phyloP scores from a whole-genome alignment of 2,329 filamentous ascomycete genomes.

The Colletotrichum cordylinicola region DNA sequence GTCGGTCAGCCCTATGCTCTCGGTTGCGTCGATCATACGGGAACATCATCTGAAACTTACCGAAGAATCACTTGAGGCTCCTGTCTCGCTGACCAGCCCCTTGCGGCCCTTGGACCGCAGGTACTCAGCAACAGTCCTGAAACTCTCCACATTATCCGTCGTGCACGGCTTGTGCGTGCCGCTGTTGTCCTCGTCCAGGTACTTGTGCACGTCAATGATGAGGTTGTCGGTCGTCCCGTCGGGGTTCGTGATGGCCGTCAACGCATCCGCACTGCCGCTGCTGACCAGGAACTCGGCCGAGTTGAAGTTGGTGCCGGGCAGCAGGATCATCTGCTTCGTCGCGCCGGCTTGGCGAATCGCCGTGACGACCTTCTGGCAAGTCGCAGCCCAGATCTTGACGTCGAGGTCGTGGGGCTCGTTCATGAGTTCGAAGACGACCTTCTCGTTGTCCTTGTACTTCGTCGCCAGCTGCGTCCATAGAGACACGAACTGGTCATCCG shows the following conservation, averaged over 20 bases:
- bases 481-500: conserved; percentile 60
- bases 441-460: conserved; percentile 60
- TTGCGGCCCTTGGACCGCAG: conserved; percentile 51
- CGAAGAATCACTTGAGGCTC: conserved; percentile 47
- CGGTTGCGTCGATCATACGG: too few species aligned
- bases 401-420: conserved; percentile 72
- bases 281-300: conserved; percentile 53
- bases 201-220: conserved; percentile 67
- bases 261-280: conserved; percentile 54
- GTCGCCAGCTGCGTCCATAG: conserved; percentile 65
- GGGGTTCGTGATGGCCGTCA: conserved; percentile 61
- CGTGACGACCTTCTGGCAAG: conserved; percentile 67
- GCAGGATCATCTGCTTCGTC: conserved; percentile 65
- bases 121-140: conserved; percentile 51
- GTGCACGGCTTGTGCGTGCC: conserved; percentile 58
- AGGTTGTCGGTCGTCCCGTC: conserved; percentile 62
- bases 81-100: conserved; percentile 59
- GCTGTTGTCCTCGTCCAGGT: conserved; percentile 63
- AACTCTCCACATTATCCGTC: conserved; percentile 56
- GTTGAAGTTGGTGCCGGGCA: conserved; percentile 67
- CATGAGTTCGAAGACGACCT: conserved; percentile 70
- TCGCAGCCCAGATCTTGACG: conserved; percentile 62
- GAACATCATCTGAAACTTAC: conserved; percentile 30
- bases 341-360: conserved; percentile 71
- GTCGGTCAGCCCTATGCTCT: conserved; percentile 1